Evolutionary conservation across 176 grass and related monocot genomes (phyloP).

Genomic region (Aechmea fasciata): DNA sequence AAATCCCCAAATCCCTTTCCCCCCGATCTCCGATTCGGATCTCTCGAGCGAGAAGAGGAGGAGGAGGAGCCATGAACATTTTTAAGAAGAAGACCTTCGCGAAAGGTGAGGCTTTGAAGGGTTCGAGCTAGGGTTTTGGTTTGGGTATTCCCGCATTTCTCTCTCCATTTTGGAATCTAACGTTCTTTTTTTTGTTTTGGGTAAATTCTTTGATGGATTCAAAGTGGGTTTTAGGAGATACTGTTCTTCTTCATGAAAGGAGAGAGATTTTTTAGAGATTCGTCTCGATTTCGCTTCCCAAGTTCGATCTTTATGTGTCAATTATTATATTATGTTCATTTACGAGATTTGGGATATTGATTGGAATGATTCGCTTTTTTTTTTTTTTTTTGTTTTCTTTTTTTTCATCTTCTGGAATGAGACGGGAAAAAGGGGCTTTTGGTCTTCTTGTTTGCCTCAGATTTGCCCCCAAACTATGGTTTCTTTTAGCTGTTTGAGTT

Average conservation of each 20-base stretch:
- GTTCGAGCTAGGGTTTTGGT: not conserved
- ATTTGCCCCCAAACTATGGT: not conserved
- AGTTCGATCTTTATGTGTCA: not conserved
- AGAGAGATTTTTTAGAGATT: not conserved
- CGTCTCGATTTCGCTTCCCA: not conserved
- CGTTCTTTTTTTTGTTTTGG: not conserved
- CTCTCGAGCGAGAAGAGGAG: not conserved
- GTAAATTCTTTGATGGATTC: not conserved
- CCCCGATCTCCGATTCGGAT: not conserved
- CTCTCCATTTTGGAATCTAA: not conserved
- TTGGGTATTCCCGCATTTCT: not conserved
- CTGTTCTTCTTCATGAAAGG: too few relatives aligned
- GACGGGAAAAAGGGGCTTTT: too few relatives aligned
- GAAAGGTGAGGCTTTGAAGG: slow-evolving; percentile 43
- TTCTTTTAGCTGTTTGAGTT: not conserved
- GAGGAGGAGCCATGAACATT: slow-evolving; percentile 63
- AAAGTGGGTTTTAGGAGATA: not conserved
- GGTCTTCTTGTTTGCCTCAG: too few relatives aligned
- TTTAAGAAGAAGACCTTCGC: slow-evolving; percentile 94
- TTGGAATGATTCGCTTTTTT: not conserved
- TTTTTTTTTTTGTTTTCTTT: not conserved
- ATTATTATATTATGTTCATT: not conserved
- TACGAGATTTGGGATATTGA: not conserved
- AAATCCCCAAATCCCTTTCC: not conserved
- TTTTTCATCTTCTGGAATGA: not conserved